Evolutionary conservation across 129 eudicot genomes (phyloP).

Genomic region (Flaveria trinervia): DNA sequence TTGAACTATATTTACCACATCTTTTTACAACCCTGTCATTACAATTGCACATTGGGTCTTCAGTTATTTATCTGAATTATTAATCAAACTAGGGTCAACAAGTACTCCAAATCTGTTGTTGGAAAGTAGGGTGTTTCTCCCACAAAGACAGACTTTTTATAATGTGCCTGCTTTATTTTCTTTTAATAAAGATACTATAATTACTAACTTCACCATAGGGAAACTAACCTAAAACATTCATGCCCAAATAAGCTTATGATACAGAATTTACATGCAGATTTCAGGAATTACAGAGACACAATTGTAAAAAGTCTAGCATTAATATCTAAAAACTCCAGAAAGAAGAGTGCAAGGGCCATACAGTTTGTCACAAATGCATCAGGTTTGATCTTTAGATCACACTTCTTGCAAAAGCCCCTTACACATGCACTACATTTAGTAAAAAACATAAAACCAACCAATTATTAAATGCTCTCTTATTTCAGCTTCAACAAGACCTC

Average conservation of each 20-base stretch:
- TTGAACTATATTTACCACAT: too few relatives aligned
- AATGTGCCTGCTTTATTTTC: background rate
- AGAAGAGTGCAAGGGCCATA: constrained; percentile 21
- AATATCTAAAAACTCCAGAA: constrained; percentile 24
- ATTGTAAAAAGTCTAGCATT: constrained; percentile 34
- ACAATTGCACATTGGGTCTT: too few relatives aligned
- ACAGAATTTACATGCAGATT: constrained; percentile 39
- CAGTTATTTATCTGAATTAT: background rate
- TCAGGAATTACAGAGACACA: constrained; percentile 36
- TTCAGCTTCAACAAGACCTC: constrained; percentile 73
- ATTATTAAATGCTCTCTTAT: constrained; percentile 20
- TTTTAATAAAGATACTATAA: background rate
- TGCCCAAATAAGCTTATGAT: constrained; percentile 13
- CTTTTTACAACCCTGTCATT: too few relatives aligned
- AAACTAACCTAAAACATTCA: background rate
- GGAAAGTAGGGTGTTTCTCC: background rate
- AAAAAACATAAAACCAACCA: background rate
- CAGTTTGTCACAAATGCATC: constrained; percentile 40
- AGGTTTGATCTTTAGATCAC: constrained; percentile 35
- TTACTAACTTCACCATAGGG: background rate
- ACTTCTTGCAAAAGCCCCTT: constrained; percentile 12
- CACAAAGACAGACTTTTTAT: background rate
- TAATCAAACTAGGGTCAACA: background rate
- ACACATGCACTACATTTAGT: constrained; percentile 8
- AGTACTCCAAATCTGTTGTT: background rate